Evolutionary conservation across 805 yeast genomes (phyloP).

Genomic region (Yarrowia deformans): DNA sequence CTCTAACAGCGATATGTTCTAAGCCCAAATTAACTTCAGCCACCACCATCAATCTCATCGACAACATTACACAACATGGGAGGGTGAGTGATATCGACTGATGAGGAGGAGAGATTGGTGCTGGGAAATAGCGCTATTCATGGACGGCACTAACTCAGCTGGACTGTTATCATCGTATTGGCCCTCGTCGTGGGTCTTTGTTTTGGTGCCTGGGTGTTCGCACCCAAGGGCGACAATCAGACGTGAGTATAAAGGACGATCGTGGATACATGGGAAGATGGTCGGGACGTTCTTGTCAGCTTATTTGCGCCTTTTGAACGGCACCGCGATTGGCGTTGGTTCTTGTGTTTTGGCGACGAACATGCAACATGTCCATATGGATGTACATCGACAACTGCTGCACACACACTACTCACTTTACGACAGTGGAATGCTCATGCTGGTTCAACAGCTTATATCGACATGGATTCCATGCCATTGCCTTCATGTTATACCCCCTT

Average conservation of each 20-base stretch:
- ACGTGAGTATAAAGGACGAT: conserved; percentile 55
- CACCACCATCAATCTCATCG: conserved; percentile 39
- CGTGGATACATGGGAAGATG: not conserved
- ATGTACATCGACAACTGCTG: too few relatives aligned
- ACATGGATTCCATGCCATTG: too few relatives aligned
- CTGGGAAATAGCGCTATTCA: not conserved
- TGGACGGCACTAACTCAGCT: conserved; percentile 53
- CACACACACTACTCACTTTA: too few relatives aligned
- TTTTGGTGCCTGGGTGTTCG: conserved; percentile 78
- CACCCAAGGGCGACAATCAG: conserved; percentile 77
- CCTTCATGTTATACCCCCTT: too few relatives aligned
- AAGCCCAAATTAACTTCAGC: conserved; percentile 24
- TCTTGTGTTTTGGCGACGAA: not conserved
- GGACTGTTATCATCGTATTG: conserved; percentile 73
- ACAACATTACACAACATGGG: conserved; percentile 51
- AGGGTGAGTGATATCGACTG: conserved; percentile 52
- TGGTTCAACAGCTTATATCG: too few relatives aligned
- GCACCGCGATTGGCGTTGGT: not conserved
- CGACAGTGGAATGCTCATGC: too few relatives aligned
- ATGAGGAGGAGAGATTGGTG: not conserved
- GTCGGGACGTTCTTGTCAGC: not conserved
- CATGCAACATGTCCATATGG: not conserved
- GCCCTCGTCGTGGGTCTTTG: conserved; percentile 64
- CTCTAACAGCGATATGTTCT: not conserved
- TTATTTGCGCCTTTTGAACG: not conserved